These are phyloP conservation scores for Plasmopara muralis DNA, from an alignment of 352 stramenopile genomes.

Conservation along the genomic window DNA sequence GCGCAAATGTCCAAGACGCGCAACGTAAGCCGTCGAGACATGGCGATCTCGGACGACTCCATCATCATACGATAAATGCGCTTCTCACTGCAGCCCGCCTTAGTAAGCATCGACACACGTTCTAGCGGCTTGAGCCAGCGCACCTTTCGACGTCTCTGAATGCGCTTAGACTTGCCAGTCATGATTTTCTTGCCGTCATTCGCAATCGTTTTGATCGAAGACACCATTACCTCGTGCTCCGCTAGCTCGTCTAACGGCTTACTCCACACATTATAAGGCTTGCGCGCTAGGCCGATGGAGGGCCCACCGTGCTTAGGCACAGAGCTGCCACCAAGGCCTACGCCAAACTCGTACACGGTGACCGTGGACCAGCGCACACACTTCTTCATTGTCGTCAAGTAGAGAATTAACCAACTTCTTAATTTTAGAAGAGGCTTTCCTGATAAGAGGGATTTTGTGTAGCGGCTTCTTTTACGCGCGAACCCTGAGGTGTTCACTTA, in stretches of 20 bases:
- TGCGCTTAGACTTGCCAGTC: conserved; percentile 15
- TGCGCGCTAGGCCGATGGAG: conserved; percentile 45
- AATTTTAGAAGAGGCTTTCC: conserved; percentile 10
- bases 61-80: conserved; percentile 64
- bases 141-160: conserved; percentile 34
- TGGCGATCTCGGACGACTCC: conserved; percentile 58
- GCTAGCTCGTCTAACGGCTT: conserved; percentile 28
- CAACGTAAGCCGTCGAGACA: conserved; percentile 48
- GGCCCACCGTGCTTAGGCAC: conserved; percentile 45
- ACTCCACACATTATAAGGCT: conserved; percentile 40
- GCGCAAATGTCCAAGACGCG: conserved; percentile 28
- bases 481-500: conserved; percentile 1
- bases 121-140: conserved; percentile 60
- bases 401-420: not conserved
- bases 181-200: conserved; percentile 10
- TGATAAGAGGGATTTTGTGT: conserved; percentile 5
- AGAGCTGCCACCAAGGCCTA: conserved; percentile 40
- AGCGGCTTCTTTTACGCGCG: conserved; percentile 14
- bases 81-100: conserved; percentile 57
- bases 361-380: conserved; percentile 51
- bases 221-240: conserved; percentile 5
- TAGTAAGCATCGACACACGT: conserved; percentile 55
- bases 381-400: conserved; percentile 27
- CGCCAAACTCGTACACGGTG: conserved; percentile 61
- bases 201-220: conserved; percentile 4